Conservation (phyloP, 208 protist genomes). For the Entamoeba dispar region DNA sequence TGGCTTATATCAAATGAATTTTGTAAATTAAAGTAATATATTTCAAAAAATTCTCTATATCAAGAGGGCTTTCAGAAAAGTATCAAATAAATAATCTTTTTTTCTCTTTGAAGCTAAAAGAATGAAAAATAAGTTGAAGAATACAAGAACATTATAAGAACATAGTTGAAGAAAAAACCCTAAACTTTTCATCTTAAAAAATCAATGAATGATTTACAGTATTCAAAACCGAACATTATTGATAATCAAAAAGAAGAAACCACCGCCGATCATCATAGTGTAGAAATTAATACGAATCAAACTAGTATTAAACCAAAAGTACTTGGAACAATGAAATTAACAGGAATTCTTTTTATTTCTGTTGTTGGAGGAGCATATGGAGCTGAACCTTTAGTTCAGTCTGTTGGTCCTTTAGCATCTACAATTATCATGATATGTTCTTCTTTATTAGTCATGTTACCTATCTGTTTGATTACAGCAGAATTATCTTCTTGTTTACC, state of each 20-base stretch:
- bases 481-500: background rate
- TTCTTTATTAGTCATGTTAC: background rate
- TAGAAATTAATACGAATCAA: background rate
- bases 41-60: too few species aligned
- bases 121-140: too few species aligned
- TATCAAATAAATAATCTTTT: too few species aligned
- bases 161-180: too few species aligned
- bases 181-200: too few species aligned
- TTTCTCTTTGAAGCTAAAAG: too few species aligned
- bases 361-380: background rate
- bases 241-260: background rate
- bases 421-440: background rate
- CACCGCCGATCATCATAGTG: background rate
- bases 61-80: too few species aligned
- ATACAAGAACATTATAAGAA: too few species aligned
- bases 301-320: background rate
- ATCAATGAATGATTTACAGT: too few species aligned
- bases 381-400: background rate
- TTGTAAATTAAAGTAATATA: too few species aligned
- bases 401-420: background rate
- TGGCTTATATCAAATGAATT: too few species aligned
- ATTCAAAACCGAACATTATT: background rate
- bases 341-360: background rate
- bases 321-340: background rate
- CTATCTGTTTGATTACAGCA: background rate